These are phyloP conservation scores for Cadophora luteo-olivacea DNA, from an alignment of 2,329 filamentous ascomycete genomes.

Conservation along the genomic window DNA sequence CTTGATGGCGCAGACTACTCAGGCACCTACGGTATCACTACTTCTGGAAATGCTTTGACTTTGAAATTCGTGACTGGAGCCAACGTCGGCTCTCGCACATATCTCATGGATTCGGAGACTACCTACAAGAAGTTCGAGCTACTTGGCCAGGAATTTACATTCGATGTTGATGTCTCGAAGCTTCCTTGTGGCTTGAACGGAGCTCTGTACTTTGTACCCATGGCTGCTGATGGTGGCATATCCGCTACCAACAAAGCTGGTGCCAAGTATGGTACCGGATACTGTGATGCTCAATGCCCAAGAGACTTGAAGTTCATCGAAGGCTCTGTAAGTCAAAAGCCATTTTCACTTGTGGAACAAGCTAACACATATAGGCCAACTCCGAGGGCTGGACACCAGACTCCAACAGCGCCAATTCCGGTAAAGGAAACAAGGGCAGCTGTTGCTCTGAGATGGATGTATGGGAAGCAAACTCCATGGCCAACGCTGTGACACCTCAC, in stretches of 20 bases:
- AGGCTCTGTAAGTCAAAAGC: constrained; percentile 50
- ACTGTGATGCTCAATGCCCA: constrained; percentile 67
- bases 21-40: constrained; percentile 60
- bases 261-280: constrained; percentile 68
- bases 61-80: constrained; percentile 63
- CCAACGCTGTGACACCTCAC: constrained; percentile 50
- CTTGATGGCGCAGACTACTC: constrained; percentile 61
- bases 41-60: constrained; percentile 58
- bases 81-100: constrained; percentile 64
- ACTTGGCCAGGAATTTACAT: constrained; percentile 73
- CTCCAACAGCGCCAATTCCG: constrained; percentile 57
- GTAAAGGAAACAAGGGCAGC: constrained; percentile 59
- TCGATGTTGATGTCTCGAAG: constrained; percentile 74
- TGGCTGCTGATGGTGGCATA: constrained; percentile 68
- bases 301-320: constrained; percentile 60
- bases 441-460: constrained; percentile 75
- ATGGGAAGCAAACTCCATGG: constrained; percentile 68
- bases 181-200: constrained; percentile 76
- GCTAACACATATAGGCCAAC: constrained; percentile 53
- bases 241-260: constrained; percentile 61
- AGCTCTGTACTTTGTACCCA: constrained; percentile 70
- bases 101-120: constrained; percentile 66
- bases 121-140: constrained; percentile 72
- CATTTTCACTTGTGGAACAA: not conserved
- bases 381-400: constrained; percentile 57